Conservation (phyloP, 176 grass and related monocot species). For the Triticum urartu region DNA sequence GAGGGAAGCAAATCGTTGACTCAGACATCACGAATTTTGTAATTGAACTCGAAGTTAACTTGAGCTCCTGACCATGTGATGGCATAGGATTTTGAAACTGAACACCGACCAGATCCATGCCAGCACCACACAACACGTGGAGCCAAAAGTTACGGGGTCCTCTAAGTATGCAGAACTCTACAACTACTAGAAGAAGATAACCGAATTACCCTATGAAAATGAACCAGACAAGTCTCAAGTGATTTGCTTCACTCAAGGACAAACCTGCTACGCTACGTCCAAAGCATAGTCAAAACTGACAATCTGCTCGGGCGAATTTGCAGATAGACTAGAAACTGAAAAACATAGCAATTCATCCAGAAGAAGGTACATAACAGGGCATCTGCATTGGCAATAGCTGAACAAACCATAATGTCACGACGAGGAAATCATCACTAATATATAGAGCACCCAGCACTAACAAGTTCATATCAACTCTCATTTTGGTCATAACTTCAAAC, state of each 20-base stretch:
- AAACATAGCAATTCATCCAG: background rate
- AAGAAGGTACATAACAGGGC: background rate
- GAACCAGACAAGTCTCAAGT: no score
- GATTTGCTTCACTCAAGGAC: no score
- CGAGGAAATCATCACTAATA: background rate
- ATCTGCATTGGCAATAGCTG: background rate
- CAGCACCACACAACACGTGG: background rate
- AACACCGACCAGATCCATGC: constrained; percentile 10
- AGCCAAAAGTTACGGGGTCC: background rate
- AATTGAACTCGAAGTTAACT: constrained; percentile 8
- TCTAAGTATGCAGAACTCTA: background rate
- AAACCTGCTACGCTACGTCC: no score
- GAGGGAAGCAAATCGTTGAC: constrained; percentile 22
- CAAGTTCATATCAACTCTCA: no score
- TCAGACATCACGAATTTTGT: background rate
- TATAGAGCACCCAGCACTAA: no score
- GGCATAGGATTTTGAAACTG: background rate
- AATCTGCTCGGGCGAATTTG: background rate
- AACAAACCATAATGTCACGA: background rate
- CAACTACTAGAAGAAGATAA: background rate
- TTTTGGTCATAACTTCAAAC: no score
- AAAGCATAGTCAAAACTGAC: no score
- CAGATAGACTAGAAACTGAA: background rate
- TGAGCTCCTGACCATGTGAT: background rate
- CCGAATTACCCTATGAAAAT: background rate